Evolutionary conservation across 768 basidiomycete genomes (phyloP), one percentile per base, ranked within the genome.

Genomic region (Gloeostereum incarnatum): DNA sequence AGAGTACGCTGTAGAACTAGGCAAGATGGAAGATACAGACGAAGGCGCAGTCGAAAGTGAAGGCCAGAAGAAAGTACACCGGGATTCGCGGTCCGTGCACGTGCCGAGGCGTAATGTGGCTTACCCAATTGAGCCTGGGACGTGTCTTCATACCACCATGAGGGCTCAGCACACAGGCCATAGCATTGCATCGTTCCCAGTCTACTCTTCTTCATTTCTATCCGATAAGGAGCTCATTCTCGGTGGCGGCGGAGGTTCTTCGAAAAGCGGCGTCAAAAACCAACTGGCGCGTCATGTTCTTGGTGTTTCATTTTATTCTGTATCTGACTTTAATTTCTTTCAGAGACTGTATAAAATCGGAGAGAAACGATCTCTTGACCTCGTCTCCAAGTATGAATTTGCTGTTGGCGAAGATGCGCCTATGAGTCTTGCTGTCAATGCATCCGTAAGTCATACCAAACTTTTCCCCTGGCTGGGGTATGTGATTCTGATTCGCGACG

Each of bases 251-350:
- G 86, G 86, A 1, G 94, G 94, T 13, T 73, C 86, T 9, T 77
- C 84, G 7, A 75, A 75, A 45, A 90, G 73, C 37, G 96, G 96
- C 3, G 84, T 99, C 43, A 88, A 90, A 66, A 99, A 99, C 63
- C 89, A 90, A 57, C 61, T 99, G 47, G 94, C 89, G 46, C 52
- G 84, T 64, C 11, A 19, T 22, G 17, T 36, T 9, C 17, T 39
- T 38, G 27, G 25, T 11, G 25, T 20, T n/a, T n/a, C n/a, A n/a
- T n/a, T n/a, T 18, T 7, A 19, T 35, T 8, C 36, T 8, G 29
- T 26, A 36, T 11, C 32, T 19, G 11, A 36, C 48, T 42, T 39
- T 4, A 43, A 38, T 8, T n/a, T 14, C 23, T 21, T 36, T 13
- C 48, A 91, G 89, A 71, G 78, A 49, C 58, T 91, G 17, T 90